phyloP scores from a whole-genome alignment of 805 yeast genomes.

The Candida morakotiae region DNA sequence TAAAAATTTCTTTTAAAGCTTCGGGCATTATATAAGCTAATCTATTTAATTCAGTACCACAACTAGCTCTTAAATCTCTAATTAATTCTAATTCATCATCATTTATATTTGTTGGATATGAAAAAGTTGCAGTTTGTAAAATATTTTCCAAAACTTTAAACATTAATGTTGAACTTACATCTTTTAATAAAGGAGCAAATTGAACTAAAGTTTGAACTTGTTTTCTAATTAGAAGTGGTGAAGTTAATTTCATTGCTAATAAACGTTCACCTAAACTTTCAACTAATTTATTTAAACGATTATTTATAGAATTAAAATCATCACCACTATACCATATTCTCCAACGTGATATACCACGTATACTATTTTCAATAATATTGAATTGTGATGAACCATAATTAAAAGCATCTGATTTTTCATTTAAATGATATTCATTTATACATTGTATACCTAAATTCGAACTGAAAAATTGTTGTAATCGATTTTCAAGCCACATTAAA shows the following conservation, averaged over 20 bases:
- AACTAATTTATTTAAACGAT: conserved; percentile 48
- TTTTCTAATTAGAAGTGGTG: conserved; percentile 78
- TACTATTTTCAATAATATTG: conserved; percentile 80
- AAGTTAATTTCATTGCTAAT: conserved; percentile 68
- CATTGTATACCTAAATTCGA: conserved; percentile 66
- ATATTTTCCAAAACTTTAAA: conserved; percentile 83
- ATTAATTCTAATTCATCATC: conserved; percentile 78
- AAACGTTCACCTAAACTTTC: conserved; percentile 72
- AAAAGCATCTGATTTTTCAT: conserved; percentile 61
- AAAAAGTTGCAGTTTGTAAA: conserved; percentile 77
- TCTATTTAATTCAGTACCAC: conserved; percentile 93
- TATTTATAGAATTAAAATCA: conserved; percentile 50
- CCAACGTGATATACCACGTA: conserved; percentile 94
- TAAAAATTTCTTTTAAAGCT: conserved; percentile 72
- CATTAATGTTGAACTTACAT: conserved; percentile 60
- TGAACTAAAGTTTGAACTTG: conserved; percentile 91
- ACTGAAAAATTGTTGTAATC: conserved; percentile 69
- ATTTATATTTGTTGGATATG: conserved; percentile 60
- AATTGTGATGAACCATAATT: conserved; percentile 78
- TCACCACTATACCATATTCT: conserved; percentile 77
- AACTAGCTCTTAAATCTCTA: conserved; percentile 82
- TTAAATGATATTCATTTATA: conserved; percentile 49
- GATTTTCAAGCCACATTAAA: conserved; percentile 71
- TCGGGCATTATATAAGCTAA: conserved; percentile 95
- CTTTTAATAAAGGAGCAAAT: conserved; percentile 85